A percentile compares a stretch with the other conserved stretches of the same genome.
These are phyloP conservation scores for Sporothrix luriei DNA, from an alignment of 2,329 filamentous ascomycete genomes.

Conservation along the genomic window DNA sequence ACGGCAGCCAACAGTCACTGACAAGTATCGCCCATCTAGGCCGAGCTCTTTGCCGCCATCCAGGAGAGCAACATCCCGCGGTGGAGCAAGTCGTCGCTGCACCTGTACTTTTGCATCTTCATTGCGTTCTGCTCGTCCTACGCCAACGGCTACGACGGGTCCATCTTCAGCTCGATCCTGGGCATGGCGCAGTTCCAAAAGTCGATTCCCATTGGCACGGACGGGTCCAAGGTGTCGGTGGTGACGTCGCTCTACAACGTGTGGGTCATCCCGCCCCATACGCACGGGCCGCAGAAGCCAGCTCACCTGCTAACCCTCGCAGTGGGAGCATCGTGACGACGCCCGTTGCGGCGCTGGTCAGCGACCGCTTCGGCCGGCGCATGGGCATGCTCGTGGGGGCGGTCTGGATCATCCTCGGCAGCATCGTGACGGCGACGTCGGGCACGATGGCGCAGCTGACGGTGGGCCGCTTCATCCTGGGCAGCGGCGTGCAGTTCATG, in stretches of 20 bases:
- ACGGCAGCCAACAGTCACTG: not conserved
- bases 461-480: slow-evolving; percentile 9
- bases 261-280: too few species aligned
- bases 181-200: slow-evolving; percentile 17
- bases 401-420: slow-evolving; percentile 3
- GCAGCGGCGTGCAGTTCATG: slow-evolving; percentile 18
- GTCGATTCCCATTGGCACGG: not conserved
- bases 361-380: slow-evolving; percentile 14
- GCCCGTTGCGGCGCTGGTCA: not conserved
- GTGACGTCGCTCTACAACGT: slow-evolving; percentile 17
- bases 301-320: too few species aligned
- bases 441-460: slow-evolving; percentile 4
- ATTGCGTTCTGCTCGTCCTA: slow-evolving; percentile 9
- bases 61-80: not conserved
- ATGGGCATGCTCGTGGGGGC: slow-evolving; percentile 1
- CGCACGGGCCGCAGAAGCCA: too few species aligned
- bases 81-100: not conserved
- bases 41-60: slow-evolving; percentile 20
- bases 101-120: slow-evolving; percentile 16
- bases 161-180: slow-evolving; percentile 9
- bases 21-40: not conserved
- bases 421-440: not conserved
- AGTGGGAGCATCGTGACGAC: slow-evolving; percentile 15
- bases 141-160: slow-evolving; percentile 20
- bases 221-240: not conserved